Percentiles rank a stretch among this genome's conserved stretches.
Evolutionary conservation across 371 early-diverging fungal genomes (phyloP).

Genomic region (Chytridiales sp.): DNA sequence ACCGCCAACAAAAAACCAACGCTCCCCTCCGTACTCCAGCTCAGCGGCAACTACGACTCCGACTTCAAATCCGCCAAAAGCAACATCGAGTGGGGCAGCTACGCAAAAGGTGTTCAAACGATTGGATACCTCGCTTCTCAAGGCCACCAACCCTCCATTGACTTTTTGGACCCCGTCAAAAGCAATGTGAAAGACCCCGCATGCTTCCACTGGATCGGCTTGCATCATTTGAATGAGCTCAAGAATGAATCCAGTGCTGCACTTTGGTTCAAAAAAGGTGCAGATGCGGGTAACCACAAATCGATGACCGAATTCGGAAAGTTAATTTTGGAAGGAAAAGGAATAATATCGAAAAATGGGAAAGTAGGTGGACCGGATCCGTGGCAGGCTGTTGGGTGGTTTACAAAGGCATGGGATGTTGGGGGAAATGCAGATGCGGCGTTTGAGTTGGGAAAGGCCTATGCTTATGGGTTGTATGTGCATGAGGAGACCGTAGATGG

Average conservation of each 20-base stretch:
- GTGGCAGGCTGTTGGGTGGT: slow-evolving; percentile 15
- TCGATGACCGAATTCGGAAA: neutral
- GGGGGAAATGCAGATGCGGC: slow-evolving; percentile 20
- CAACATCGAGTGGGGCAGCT: slow-evolving; percentile 6
- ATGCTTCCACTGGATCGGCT: neutral
- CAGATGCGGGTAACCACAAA: slow-evolving; percentile 8
- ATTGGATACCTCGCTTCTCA: slow-evolving; percentile 1
- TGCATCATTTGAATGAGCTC: neutral
- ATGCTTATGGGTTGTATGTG: slow-evolving; percentile 10
- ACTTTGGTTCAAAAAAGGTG: neutral
- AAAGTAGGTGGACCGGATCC: neutral
- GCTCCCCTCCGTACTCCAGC: neutral
- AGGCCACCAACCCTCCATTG: neutral
- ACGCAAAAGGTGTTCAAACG: slow-evolving; percentile 3
- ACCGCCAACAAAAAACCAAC: neutral
- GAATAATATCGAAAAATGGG: neutral
- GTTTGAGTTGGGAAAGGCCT: slow-evolving; percentile 13
- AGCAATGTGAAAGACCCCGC: slow-evolving; percentile 1
- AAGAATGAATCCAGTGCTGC: neutral
- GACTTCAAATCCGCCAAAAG: neutral
- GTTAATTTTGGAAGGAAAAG: neutral
- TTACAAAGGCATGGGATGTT: slow-evolving; percentile 7
- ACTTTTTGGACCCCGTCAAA: neutral
- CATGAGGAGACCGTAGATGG: neutral
- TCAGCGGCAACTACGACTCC: neutral